Base-by-base conservation (phyloP, 176 grass and related monocot species). In the Juncus inflexus region DNA sequence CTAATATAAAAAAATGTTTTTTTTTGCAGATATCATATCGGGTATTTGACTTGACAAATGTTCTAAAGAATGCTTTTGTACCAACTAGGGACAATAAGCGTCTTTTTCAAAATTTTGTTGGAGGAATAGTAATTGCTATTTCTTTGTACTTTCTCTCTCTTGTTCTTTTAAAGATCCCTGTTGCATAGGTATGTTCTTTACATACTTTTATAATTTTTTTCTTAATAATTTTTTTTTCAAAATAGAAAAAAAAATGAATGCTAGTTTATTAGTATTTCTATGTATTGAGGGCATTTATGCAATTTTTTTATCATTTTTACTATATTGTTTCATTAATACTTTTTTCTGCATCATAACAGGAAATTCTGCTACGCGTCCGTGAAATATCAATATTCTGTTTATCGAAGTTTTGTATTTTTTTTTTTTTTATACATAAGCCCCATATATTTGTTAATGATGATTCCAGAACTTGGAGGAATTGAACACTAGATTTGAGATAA, bases 31-130 rank as follows among this genome's bases (percentile, higher is more conserved):
- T 95, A 53, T 95, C 90, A 15, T 80, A 89, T 77, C 51, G 90
- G 3, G 66, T 95, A 40, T 95, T 86, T 69, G 77, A 95, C 70
- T 50, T 89, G 54, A 80, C 79, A 56, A 78, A 61, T 9, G 12
- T 81, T 10, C 63, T 95, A 43, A 95, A 76, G 77, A 7, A 15
- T 36, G 80, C 86, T 58, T 95, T 95, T 66, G 74, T 95, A 42
- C 90, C 90, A 9, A 86, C 76, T 50, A 95, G 86, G 77, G 90
- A 95, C 50, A 83, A 86, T 70, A 86, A 78, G 40, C 86, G 90
- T 10, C 77, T 95, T 12, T 83, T 78, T 42, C 86, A 95, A 58
- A 89, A 95, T 81, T 83, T 95, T 65, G 50, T 89, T 60, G 90
- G 85, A 2, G 90, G 86, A 69, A 59, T 86, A 12, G 69, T 41